Percentiles rank a stretch among this genome's conserved stretches.
Conservation (phyloP, 75 land plant genomes). For the Pseudotsuga menziesii region DNA sequence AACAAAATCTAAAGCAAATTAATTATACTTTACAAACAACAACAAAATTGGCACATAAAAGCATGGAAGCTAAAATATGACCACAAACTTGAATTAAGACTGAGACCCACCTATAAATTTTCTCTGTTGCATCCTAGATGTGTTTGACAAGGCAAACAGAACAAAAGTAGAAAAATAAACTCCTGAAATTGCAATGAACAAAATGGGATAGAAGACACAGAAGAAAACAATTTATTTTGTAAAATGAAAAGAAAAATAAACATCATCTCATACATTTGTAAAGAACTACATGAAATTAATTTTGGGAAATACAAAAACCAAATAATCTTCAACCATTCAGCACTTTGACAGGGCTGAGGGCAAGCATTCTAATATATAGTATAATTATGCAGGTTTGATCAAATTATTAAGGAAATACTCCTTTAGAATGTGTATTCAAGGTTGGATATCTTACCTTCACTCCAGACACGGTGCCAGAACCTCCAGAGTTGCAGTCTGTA, state of each 20-base stretch:
- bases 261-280: not conserved
- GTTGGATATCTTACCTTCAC: conserved; percentile 46
- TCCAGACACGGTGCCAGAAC: conserved; percentile 34
- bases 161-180: not conserved
- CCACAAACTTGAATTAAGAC: not conserved
- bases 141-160: not conserved
- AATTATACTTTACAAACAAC: not conserved
- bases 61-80: not conserved
- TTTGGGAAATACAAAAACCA: not conserved
- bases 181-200: not conserved
- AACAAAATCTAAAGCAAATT: not conserved
- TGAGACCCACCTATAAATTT: not conserved
- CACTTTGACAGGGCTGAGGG: not conserved
- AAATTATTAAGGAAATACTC: not conserved
- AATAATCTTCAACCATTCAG: not conserved
- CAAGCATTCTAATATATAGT: not conserved
- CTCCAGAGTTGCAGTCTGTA: conserved; percentile 55
- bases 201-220: not conserved
- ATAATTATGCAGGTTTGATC: not conserved
- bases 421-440: not conserved
- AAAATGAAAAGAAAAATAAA: not conserved
- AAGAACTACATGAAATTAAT: not conserved
- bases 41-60: not conserved
- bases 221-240: not conserved
- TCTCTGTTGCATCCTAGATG: not conserved